Conservation (phyloP, 306 rosid genomes). For the Prunus armeniaca region DNA sequence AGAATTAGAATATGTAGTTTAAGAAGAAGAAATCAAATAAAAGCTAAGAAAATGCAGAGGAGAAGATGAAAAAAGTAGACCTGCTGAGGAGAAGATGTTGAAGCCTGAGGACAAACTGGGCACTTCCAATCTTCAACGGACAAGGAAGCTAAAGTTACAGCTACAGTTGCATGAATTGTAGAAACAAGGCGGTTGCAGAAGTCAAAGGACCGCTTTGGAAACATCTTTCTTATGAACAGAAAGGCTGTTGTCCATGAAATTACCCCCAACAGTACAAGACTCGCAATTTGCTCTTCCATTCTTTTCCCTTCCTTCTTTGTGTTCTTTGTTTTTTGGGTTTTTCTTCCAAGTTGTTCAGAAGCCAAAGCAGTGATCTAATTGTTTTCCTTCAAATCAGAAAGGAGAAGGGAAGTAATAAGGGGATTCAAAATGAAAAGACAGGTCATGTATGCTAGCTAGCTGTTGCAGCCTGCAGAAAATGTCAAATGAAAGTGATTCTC, state of each 20-base stretch:
- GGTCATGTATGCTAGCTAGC: no score
- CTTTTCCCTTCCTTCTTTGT: conserved; percentile 35
- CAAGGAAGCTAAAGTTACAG: conserved; percentile 60
- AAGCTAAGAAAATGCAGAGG: no score
- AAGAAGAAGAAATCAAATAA: no score
- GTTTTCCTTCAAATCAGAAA: background rate
- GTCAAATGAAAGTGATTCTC: background rate
- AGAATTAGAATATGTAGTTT: no score
- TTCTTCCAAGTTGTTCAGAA: no score
- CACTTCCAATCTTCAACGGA: conserved; percentile 71
- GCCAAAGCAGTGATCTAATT: background rate
- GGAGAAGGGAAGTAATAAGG: background rate
- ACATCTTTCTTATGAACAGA: conserved; percentile 36
- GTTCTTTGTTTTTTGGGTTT: background rate
- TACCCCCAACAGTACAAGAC: conserved; percentile 47
- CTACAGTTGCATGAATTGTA: conserved; percentile 59
- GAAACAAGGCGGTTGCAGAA: conserved; percentile 73
- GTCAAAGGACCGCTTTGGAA: conserved; percentile 52
- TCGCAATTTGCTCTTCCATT: conserved; percentile 20
- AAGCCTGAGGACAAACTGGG: conserved; percentile 62
- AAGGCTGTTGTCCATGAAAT: conserved; percentile 68
- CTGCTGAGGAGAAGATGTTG: conserved; percentile 58
- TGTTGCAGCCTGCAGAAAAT: no score
- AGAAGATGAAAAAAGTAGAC: conserved; percentile 17
- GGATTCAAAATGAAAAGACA: background rate